Conservation (phyloP, 805 yeast genomes). For the Brettanomyces nanus region DNA sequence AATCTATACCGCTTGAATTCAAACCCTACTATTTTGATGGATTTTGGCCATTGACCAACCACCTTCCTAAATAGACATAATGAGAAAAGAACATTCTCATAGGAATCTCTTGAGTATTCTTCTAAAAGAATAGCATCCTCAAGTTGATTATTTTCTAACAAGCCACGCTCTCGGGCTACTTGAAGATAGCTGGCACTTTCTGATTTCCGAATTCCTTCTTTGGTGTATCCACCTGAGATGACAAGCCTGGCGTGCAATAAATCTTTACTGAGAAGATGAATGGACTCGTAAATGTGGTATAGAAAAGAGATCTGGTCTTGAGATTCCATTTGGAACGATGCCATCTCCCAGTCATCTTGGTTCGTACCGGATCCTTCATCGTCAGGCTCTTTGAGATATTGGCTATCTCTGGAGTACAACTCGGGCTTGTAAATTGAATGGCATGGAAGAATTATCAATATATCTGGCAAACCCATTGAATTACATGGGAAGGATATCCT, state of each 20-base stretch:
- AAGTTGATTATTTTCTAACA: background rate
- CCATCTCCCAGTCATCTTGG: slow-evolving; percentile 56
- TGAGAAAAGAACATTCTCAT: slow-evolving; percentile 65
- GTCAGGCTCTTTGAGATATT: background rate
- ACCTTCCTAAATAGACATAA: slow-evolving; percentile 44
- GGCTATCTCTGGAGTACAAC: background rate
- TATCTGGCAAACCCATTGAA: too few species aligned
- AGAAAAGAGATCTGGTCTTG: slow-evolving; percentile 60
- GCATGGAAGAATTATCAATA: slow-evolving; percentile 43
- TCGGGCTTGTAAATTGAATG: slow-evolving; percentile 21
- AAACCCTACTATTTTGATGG: slow-evolving; percentile 58
- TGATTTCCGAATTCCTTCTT: slow-evolving; percentile 40
- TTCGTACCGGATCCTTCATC: slow-evolving; percentile 34
- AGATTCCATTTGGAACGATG: slow-evolving; percentile 60
- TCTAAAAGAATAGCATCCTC: slow-evolving; percentile 39
- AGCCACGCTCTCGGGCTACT: slow-evolving; percentile 31
- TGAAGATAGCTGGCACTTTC: slow-evolving; percentile 51
- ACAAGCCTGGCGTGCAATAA: slow-evolving; percentile 13
- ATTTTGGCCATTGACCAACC: slow-evolving; percentile 38
- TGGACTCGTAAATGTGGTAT: slow-evolving; percentile 46
- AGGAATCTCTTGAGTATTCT: slow-evolving; percentile 72
- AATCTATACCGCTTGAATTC: slow-evolving; percentile 65
- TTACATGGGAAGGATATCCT: too few species aligned
- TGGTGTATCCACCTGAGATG: slow-evolving; percentile 62
- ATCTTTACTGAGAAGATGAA: slow-evolving; percentile 27